These are phyloP conservation scores for Cornus florida DNA, from an alignment of 148 eudicot genomes.

Conservation along the genomic window DNA sequence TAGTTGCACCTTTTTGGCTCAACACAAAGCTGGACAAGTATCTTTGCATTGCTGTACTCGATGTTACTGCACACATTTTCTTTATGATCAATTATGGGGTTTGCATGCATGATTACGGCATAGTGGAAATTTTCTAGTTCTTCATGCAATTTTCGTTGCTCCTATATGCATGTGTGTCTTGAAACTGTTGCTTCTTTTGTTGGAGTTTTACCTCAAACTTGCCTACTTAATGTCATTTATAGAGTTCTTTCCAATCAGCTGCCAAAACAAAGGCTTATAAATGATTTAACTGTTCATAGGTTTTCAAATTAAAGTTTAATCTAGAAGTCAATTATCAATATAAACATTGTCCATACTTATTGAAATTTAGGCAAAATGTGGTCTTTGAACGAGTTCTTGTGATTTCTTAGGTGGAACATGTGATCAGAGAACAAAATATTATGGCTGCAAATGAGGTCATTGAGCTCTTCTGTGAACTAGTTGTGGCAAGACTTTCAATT, in stretches of 20 bases:
- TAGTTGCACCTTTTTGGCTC: too few relatives aligned
- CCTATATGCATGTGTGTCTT: background rate
- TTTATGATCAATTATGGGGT: background rate
- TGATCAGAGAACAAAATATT: constrained; percentile 90
- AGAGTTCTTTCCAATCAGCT: background rate
- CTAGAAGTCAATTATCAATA: background rate
- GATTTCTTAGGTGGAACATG: constrained; percentile 86
- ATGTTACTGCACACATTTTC: background rate
- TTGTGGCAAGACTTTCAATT: constrained; percentile 72
- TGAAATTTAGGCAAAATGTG: constrained; percentile 1
- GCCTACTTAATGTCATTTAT: background rate
- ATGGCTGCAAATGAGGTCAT: constrained; percentile 96
- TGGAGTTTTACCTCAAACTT: background rate
- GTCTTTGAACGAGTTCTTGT: constrained; percentile 10
- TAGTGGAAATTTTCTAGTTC: background rate
- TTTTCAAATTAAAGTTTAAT: background rate
- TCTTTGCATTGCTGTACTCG: background rate
- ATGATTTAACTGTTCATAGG: background rate
- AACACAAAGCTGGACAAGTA: too few relatives aligned
- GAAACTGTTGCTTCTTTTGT: background rate
- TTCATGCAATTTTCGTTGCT: too few relatives aligned
- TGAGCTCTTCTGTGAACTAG: constrained; percentile 88
- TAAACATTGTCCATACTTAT: background rate
- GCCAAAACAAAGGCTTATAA: background rate
- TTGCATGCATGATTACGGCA: background rate